These are phyloP conservation scores for Agaricus sinodeliciosus DNA, from an alignment of 768 basidiomycete genomes.

Conservation along the genomic window DNA sequence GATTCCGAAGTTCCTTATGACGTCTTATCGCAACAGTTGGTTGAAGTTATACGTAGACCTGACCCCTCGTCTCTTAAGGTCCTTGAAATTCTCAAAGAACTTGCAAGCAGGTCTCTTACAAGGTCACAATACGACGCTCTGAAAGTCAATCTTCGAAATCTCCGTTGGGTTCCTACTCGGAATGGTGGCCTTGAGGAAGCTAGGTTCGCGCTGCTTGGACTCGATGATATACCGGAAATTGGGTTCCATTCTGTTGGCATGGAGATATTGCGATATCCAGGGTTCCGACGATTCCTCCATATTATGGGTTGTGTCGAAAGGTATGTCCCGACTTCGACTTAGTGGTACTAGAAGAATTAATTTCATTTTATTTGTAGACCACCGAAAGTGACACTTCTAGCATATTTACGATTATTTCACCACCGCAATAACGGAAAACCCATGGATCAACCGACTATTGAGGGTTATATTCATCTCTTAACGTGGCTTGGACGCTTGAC, in stretches of 20 bases:
- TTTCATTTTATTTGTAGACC: constrained; percentile 21
- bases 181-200: constrained; percentile 13
- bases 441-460: neutral
- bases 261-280: constrained; percentile 12
- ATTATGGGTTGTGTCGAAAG: constrained; percentile 32
- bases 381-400: constrained; percentile 19
- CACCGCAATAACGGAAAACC: no score
- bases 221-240: constrained; percentile 12
- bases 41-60: constrained; percentile 13
- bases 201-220: constrained; percentile 19
- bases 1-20: constrained; percentile 24
- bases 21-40: constrained; percentile 28
- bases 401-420: constrained; percentile 15
- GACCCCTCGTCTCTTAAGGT: constrained; percentile 13
- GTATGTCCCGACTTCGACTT: constrained; percentile 18
- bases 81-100: constrained; percentile 23
- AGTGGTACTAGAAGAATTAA: neutral
- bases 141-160: constrained; percentile 11
- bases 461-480: neutral
- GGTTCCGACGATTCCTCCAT: constrained; percentile 18
- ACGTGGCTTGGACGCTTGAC: constrained; percentile 2
- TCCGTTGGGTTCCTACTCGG: constrained; percentile 32
- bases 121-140: constrained; percentile 15
- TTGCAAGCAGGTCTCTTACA: constrained; percentile 18
- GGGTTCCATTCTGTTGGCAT: constrained; percentile 22